Base-by-base conservation (phyloP, 1,284 basidiomycete species). In the Trichosporon coremiiforme region DNA sequence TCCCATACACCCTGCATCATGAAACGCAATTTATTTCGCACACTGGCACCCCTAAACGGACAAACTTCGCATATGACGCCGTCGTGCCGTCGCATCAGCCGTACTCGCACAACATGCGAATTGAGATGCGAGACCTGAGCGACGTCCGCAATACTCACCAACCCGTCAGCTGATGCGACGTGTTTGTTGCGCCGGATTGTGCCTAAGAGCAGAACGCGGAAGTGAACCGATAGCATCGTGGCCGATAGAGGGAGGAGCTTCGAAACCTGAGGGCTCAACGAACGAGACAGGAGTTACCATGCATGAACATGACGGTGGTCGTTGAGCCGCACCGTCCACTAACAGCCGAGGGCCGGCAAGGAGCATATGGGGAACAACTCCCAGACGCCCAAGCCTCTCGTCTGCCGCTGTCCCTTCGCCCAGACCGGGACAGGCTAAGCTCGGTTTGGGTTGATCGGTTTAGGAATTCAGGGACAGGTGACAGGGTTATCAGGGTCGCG, bases 11-110 rank as follows among this genome's bases (percentile, higher is more conserved):
- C 57, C 57, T 62, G 29, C 33, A 33, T n/a, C 17, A 17, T 62
- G 57, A 62, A 62, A 62, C 57, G 57, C 29, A 62, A 33, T 33
- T 62, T 33, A 62, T n/a, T 22, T 33, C 31, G 29, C 57, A n/a
- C 50, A 7, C 50, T 9, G n/a, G 50, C 20, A 25, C 22, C 50
- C 50, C 50, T 53, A 53, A 20, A 53, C 20, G 22, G 22, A 1
- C 22, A 8, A 20, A 25, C 50, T 25, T 4, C 4, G 4, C 3
- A 53, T 7, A 25, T 53, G 50, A 53, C 50, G 50, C 25, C 25
- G 25, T 25, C 25, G 25, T 25, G 25, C 25, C 25, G 25, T 25
- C 25, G 25, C 25, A 25, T 25, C 25, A n/a, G 6, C 17, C 20
- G 3, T n/a, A 53, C 22, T 20, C 50, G 20, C 50, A 25, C 50